Conservation (phyloP, 73 alveolate species). For the Uronychia binucleata region DNA sequence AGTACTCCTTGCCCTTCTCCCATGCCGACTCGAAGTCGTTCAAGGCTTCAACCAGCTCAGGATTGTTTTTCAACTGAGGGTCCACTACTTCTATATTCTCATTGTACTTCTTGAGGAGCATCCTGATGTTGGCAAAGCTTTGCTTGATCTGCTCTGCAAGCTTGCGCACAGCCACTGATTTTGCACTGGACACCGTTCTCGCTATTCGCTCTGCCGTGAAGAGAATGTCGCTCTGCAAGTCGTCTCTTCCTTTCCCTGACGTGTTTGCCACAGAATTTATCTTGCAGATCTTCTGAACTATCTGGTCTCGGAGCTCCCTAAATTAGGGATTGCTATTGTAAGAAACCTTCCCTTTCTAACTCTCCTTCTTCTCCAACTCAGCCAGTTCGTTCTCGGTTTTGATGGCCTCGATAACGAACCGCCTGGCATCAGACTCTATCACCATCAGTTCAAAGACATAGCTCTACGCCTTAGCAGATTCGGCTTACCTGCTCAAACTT, state of each 20-base stretch:
- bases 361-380: slow-evolving; percentile 84
- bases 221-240: slow-evolving; percentile 78
- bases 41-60: slow-evolving; percentile 88
- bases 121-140: slow-evolving; percentile 36
- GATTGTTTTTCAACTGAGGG: slow-evolving; percentile 89
- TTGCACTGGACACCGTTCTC: slow-evolving; percentile 79
- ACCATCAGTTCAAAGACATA: slow-evolving; percentile 92
- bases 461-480: slow-evolving; percentile 86
- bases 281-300: slow-evolving; percentile 73
- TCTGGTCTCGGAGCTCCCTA: slow-evolving; percentile 35
- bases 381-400: slow-evolving; percentile 88
- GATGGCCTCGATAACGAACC: slow-evolving; percentile 85
- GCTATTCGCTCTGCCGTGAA: slow-evolving; percentile 89
- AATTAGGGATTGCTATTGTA: slow-evolving; percentile 22
- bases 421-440: slow-evolving; percentile 91
- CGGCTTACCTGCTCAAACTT: slow-evolving; percentile 72
- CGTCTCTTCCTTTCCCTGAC: slow-evolving; percentile 95
- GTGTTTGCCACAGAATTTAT: slow-evolving; percentile 92
- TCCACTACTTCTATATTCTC: slow-evolving; percentile 92
- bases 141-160: slow-evolving; percentile 80
- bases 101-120: slow-evolving; percentile 84
- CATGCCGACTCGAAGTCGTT: slow-evolving; percentile 83
- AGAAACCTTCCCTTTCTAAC: slow-evolving; percentile 81
- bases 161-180: slow-evolving; percentile 83
- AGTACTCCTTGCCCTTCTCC: slow-evolving; percentile 84